These are phyloP conservation scores for Boechera stricta DNA, from an alignment of 345 rosid genomes.

Conservation along the genomic window DNA sequence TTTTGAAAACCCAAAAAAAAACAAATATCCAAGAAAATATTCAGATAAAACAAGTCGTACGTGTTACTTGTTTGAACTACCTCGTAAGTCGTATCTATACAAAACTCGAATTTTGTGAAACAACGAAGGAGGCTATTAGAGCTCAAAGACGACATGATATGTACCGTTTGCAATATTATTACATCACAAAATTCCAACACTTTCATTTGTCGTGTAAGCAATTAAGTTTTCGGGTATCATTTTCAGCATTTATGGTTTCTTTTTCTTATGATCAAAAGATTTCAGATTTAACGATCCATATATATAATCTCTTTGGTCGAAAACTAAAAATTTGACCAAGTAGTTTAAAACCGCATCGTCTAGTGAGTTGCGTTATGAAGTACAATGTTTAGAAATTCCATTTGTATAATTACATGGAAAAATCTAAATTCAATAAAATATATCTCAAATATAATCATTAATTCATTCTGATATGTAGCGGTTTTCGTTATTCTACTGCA, in stretches of 20 bases:
- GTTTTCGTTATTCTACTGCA: not conserved
- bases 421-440: not conserved
- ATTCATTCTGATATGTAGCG: not conserved
- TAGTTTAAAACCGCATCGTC: constrained; percentile 1
- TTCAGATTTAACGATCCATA: not conserved
- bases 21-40: not conserved
- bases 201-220: constrained; percentile 39
- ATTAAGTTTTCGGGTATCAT: constrained; percentile 32
- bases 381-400: not conserved
- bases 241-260: constrained; percentile 35
- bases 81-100: constrained; percentile 15
- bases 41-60: not conserved
- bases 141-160: constrained; percentile 24
- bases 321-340: not conserved
- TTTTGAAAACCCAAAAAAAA: not conserved
- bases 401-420: not conserved
- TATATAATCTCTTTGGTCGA: not conserved
- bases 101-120: constrained; percentile 6
- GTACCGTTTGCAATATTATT: constrained; percentile 27
- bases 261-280: not conserved
- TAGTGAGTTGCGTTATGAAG: not conserved
- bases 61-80: not conserved
- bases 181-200: constrained; percentile 40
- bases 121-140: constrained; percentile 4
- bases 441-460: not conserved